These are phyloP conservation scores for Exophiala lecanii-corni DNA, from an alignment of 2,329 filamentous ascomycete genomes.

Conservation along the genomic window DNA sequence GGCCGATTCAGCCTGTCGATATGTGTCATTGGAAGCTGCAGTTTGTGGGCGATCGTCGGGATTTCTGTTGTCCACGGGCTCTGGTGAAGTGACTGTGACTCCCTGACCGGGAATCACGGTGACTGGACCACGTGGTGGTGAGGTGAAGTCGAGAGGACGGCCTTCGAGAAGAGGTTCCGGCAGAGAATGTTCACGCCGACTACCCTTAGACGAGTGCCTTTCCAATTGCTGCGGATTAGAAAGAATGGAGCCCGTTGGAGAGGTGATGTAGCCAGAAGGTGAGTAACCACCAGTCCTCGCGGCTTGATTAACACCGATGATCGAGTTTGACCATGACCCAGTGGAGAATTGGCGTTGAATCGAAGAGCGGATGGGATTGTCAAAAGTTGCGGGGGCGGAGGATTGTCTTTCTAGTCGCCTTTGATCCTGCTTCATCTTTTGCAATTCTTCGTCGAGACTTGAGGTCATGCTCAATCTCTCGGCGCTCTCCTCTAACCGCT, in stretches of 20 bases:
- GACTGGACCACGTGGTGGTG: constrained; percentile 17
- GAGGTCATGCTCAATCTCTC: constrained; percentile 45
- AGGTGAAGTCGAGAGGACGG: constrained; percentile 25
- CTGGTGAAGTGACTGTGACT: constrained; percentile 4
- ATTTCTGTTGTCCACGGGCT: constrained; percentile 9
- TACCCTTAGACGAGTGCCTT: constrained; percentile 35
- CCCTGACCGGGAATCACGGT: constrained; percentile 17
- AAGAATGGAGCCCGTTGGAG: constrained; percentile 39
- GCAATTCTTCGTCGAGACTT: constrained; percentile 43
- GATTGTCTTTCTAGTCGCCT: constrained; percentile 34
- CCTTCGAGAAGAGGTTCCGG: constrained; percentile 38
- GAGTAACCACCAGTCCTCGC: constrained; percentile 40
- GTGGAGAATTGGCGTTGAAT: constrained; percentile 31
- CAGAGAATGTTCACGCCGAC: constrained; percentile 35
- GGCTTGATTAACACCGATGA: constrained; percentile 32
- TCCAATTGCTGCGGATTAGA: constrained; percentile 34
- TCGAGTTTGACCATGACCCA: constrained; percentile 40
- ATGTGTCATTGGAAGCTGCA: constrained; percentile 43
- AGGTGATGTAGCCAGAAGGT: constrained; percentile 35
- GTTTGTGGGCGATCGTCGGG: constrained; percentile 32
- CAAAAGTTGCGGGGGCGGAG: constrained; percentile 28
- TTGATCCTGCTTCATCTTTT: constrained; percentile 43
- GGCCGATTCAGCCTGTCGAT: constrained; percentile 36
- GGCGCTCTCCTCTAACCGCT: constrained; percentile 45
- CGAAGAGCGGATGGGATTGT: constrained; percentile 10